Conservation (phyloP, 1,139 yeast species). For the Candida gigantensis region DNA sequence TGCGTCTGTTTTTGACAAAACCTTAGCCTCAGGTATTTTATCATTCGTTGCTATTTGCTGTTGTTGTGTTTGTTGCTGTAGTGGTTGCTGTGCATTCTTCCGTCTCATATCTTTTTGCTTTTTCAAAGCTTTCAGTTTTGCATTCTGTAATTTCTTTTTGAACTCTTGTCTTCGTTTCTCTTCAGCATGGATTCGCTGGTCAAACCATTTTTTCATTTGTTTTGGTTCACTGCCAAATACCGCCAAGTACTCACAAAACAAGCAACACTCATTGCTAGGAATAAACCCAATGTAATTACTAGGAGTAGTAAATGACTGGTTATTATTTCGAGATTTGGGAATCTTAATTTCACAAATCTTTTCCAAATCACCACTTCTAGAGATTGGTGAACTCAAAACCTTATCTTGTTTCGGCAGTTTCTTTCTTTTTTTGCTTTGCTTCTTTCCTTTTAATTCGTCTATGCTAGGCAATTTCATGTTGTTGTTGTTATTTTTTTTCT, state of each 20-base stretch:
- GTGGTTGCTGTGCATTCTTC: conserved; percentile 19
- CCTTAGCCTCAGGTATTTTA: too few relatives aligned
- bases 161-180: conserved; percentile 36
- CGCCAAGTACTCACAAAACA: conserved; percentile 62
- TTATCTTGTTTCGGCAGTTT: too few relatives aligned
- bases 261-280: conserved; percentile 35
- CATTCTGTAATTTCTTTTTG: conserved; percentile 37
- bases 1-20: not conserved
- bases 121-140: conserved; percentile 37
- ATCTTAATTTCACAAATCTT: not conserved
- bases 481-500: conserved; percentile 25
- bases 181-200: conserved; percentile 32
- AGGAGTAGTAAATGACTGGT: conserved; percentile 10
- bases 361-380: conserved; percentile 4
- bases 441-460: not conserved
- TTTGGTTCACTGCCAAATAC: conserved; percentile 23
- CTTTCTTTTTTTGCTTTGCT: not conserved
- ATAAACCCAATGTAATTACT: conserved; percentile 14
- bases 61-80: conserved; percentile 7
- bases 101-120: conserved; percentile 30
- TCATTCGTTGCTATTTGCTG: too few relatives aligned
- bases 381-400: not conserved
- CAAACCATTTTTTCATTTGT: conserved; percentile 29
- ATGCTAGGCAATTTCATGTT: conserved; percentile 12
- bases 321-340: not conserved